Conservation (phyloP, 2,329 filamentous ascomycete species). For the Sporothrix protearum region DNA sequence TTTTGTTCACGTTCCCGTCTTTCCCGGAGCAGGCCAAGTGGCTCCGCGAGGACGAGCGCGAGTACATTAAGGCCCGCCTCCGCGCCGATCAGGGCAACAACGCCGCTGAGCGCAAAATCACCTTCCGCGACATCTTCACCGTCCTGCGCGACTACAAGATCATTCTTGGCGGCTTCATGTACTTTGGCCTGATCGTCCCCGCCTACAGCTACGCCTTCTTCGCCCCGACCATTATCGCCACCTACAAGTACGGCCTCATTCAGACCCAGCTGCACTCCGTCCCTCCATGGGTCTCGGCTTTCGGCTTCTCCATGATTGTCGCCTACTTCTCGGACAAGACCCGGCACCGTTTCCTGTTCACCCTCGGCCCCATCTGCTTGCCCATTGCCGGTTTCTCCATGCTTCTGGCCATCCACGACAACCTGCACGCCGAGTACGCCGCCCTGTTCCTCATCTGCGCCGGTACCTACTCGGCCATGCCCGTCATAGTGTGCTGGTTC, state of each 20-base stretch:
- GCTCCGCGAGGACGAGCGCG: conserved; percentile 66
- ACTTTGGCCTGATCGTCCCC: conserved; percentile 73
- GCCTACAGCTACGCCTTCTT: conserved; percentile 79
- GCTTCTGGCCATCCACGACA: conserved; percentile 66
- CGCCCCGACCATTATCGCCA: conserved; percentile 65
- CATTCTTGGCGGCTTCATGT: conserved; percentile 73
- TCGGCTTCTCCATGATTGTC: conserved; percentile 71
- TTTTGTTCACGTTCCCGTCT: conserved; percentile 67
- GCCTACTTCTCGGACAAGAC: conserved; percentile 69
- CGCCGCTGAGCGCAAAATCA: conserved; percentile 60
- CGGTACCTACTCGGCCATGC: conserved; percentile 84
- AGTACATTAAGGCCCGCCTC: conserved; percentile 63
- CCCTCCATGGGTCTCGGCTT: conserved; percentile 64
- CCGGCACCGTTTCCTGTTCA: conserved; percentile 71
- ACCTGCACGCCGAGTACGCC: conserved; percentile 66
- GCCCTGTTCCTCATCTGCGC: conserved; percentile 78
- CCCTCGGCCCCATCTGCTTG: conserved; percentile 64
- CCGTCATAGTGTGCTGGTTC: conserved; percentile 79
- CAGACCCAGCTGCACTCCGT: conserved; percentile 57
- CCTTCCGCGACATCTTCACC: conserved; percentile 53
- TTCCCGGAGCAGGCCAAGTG: conserved; percentile 74
- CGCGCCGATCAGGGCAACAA: conserved; percentile 65
- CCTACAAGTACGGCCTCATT: conserved; percentile 60
- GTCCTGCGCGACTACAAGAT: conserved; percentile 74
- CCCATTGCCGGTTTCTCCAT: conserved; percentile 72